Conservation (phyloP, 192 early-diverging fungal species). For the Entophlyctis luteolus region DNA sequence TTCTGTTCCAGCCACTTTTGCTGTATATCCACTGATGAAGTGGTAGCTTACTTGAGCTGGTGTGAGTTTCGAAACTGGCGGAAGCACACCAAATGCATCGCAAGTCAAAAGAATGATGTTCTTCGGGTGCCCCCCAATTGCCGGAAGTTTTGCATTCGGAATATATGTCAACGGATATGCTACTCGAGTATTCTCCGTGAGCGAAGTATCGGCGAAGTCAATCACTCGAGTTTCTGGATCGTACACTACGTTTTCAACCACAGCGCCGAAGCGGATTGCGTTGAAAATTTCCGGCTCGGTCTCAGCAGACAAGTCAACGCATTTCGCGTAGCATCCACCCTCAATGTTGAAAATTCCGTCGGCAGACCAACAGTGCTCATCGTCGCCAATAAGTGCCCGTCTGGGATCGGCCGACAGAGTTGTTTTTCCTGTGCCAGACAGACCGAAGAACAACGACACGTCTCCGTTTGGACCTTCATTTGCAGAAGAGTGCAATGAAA, state of each 20-base stretch:
- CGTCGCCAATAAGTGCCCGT: constrained; percentile 93
- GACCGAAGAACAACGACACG: constrained; percentile 98
- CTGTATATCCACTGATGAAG: constrained; percentile 96
- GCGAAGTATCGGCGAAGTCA: constrained; percentile 71
- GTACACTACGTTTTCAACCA: constrained; percentile 91
- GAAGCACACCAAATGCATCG: constrained; percentile 95
- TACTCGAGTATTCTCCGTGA: constrained; percentile 95
- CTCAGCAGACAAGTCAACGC: constrained; percentile 88
- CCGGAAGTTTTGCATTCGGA: constrained; percentile 90
- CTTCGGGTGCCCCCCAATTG: constrained; percentile 81
- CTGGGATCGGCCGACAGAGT: constrained; percentile 92
- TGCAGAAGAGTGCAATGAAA: constrained; percentile 89
- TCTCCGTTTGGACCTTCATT: constrained; percentile 87
- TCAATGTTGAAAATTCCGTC: constrained; percentile 98
- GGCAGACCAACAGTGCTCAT: constrained; percentile 98
- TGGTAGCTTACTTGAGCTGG: constrained; percentile 91
- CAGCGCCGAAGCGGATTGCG: constrained; percentile 89
- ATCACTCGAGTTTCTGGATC: constrained; percentile 69
- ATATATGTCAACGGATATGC: constrained; percentile 86
- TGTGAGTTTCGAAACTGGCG: constrained; percentile 81
- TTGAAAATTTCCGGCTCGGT: constrained; percentile 99
- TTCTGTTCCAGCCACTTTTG: constrained; percentile 97
- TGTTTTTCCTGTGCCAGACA: constrained; percentile 97
- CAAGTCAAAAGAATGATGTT: constrained; percentile 96
- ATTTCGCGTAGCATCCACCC: constrained; percentile 98